phyloP scores from a whole-genome alignment of 305 asterid species.

The Fraxinus floribunda region DNA sequence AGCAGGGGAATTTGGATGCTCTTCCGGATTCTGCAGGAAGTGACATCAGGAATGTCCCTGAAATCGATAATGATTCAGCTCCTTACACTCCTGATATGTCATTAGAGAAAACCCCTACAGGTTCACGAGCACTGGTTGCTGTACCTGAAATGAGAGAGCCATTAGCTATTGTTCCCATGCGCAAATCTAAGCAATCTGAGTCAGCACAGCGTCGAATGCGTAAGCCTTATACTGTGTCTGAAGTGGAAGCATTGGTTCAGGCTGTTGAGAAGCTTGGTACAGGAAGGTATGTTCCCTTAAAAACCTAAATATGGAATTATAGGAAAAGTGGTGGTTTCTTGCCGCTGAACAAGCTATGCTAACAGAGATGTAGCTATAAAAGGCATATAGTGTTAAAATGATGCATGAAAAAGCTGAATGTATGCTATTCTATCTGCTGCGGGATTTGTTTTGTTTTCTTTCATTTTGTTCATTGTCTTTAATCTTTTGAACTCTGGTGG shows the following conservation, averaged over 20 bases:
- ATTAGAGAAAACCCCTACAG: conserved; percentile 43
- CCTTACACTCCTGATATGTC: conserved; percentile 63
- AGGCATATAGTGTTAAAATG: background rate
- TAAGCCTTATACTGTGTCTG: conserved; percentile 89
- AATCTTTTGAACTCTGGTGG: background rate
- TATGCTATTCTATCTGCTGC: background rate
- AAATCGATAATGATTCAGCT: conserved; percentile 75
- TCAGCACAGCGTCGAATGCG: conserved; percentile 82
- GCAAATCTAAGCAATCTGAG: conserved; percentile 76
- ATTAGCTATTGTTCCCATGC: conserved; percentile 44
- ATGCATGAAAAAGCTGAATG: background rate
- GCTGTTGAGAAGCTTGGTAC: conserved; percentile 98
- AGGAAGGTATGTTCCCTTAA: conserved; percentile 63
- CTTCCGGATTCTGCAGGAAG: conserved; percentile 27
- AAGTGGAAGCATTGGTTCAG: conserved; percentile 93
- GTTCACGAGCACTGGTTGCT: conserved; percentile 67
- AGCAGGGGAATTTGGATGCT: conserved; percentile 24
- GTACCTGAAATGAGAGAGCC: conserved; percentile 42
- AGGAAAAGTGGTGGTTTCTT: background rate
- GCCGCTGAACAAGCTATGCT: background rate
- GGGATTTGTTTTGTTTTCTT: background rate
- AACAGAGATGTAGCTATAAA: background rate
- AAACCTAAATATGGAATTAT: background rate
- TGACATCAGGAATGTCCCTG: conserved; percentile 46
- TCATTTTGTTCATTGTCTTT: background rate